These are phyloP conservation scores for Rhodomyrtus psidioides DNA, from an alignment of 441 rosid genomes.

Conservation along the genomic window DNA sequence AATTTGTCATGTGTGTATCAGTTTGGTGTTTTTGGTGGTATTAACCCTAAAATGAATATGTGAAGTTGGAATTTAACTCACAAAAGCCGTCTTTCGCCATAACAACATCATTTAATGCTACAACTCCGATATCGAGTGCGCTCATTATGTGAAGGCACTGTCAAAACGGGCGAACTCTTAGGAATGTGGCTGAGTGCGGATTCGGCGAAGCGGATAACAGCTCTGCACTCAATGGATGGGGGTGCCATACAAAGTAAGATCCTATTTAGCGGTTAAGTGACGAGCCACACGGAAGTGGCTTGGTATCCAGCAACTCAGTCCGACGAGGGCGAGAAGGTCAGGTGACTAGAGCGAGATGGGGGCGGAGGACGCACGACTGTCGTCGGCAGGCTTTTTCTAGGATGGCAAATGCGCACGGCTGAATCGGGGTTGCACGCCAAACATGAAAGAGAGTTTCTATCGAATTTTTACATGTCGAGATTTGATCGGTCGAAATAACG, in stretches of 20 bases:
- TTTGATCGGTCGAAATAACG: too few relatives aligned
- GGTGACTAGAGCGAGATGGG: not conserved
- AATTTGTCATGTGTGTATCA: too few relatives aligned
- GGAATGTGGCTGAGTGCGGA: not conserved
- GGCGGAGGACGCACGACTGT: fast-evolving
- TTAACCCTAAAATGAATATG: not conserved
- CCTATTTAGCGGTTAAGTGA: not conserved
- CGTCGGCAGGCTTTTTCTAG: fast-evolving
- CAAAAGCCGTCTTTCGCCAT: not conserved
- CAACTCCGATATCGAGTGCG: not conserved
- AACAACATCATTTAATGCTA: not conserved
- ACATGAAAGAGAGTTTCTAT: not conserved
- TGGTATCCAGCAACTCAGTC: not conserved
- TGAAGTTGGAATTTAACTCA: not conserved
- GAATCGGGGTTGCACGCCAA: fast-evolving
- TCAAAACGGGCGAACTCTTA: not conserved
- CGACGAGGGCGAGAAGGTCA: not conserved
- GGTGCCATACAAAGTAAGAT: not conserved
- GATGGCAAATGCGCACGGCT: not conserved
- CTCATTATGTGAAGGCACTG: not conserved
- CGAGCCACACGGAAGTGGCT: not conserved
- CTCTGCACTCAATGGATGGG: fast-evolving
- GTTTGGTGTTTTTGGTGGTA: too few relatives aligned
- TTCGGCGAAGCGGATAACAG: not conserved
- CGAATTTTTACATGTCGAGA: not conserved